Base-by-base conservation (phyloP, 2,329 filamentous ascomycete genomes). In the Coniella vitis region DNA sequence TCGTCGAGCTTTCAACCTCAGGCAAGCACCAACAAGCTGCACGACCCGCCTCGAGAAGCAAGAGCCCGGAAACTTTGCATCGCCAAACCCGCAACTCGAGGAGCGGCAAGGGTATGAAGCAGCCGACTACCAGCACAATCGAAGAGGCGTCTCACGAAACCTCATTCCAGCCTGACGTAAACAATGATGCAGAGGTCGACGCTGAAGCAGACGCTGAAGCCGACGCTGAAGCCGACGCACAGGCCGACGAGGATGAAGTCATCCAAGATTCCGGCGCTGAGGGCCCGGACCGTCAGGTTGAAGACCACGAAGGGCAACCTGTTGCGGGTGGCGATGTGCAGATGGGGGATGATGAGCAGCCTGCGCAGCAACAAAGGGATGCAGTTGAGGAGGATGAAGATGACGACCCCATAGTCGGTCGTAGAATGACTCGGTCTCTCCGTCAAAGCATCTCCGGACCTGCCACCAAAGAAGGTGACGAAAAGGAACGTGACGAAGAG, bases 1-100 rank as follows among this genome's bases (percentile, higher is more conserved):
- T 81, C 7, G 61, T 81, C 4, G 78, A 83, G 57, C 66, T 84
- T 13, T 76, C 79, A 5, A 76, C 71, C 56, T 83, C 80, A 7
- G 81, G 80, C n/a, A 73, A 70, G 49, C 79, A 84, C 54, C 73
- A 71, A 17, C 69, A 70, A 36, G 60, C 69, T 2, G 65, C 72
- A 25, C 69, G 75, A 35, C 67, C 67, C 16, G 72, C 73, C 37
- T 77, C 76, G 22, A 69, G 68, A 47, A 82, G 77, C 55, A 71
- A 68, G 56, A 81, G 76, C 52, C 79, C 80, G 0, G 79, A 84
- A 54, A 60, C 72, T 3, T 60, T 69, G 16, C 59, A 64, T 13
- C 69, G 71, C 22, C 62, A 55, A 9, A 66, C 63, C 2, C 67
- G 76, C 51, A 63, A 71, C 4, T 74, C 74, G 1, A 73, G 78